Percentiles rank a stretch among this genome's conserved stretches.
phyloP scores from a whole-genome alignment of 768 basidiomycete species.

The Hirschioporus abietinus region DNA sequence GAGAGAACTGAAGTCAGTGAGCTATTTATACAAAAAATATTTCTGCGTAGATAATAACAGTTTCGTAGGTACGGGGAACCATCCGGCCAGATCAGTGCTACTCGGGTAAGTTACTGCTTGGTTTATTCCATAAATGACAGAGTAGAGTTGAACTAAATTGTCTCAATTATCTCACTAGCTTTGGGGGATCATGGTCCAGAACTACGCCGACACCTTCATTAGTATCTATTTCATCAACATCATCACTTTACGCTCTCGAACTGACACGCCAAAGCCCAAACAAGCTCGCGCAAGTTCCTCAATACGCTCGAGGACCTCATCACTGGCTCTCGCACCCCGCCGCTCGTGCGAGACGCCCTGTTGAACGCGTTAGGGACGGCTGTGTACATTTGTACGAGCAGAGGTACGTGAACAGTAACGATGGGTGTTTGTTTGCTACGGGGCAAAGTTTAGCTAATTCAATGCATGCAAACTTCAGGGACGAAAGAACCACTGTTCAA shows the following conservation, averaged over 20 bases:
- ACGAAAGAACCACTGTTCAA: slow-evolving; percentile 14
- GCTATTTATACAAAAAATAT: slow-evolving; percentile 11
- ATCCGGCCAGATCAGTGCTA: slow-evolving; percentile 68
- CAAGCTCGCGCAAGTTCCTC: slow-evolving; percentile 69
- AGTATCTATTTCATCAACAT: slow-evolving; percentile 24
- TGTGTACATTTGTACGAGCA: slow-evolving; percentile 42
- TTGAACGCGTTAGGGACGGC: slow-evolving; percentile 80
- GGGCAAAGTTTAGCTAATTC: too few species aligned
- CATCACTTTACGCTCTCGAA: slow-evolving; percentile 5
- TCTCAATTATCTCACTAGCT: slow-evolving; percentile 37
- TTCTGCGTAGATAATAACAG: slow-evolving; percentile 16
- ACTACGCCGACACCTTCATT: slow-evolving; percentile 69
- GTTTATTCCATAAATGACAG: not conserved
- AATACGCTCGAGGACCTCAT: slow-evolving; percentile 76
- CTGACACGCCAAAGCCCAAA: slow-evolving; percentile 35
- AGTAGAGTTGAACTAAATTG: too few species aligned
- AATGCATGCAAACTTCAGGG: not conserved
- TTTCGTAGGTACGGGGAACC: slow-evolving; percentile 64
- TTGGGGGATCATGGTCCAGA: slow-evolving; percentile 88
- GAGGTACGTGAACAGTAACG: not conserved
- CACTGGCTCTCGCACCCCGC: slow-evolving; percentile 54
- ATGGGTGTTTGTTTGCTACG: too few species aligned
- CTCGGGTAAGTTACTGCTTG: slow-evolving; percentile 44
- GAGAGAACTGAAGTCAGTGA: slow-evolving; percentile 74
- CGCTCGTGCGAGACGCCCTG: slow-evolving; percentile 76